Evolutionary conservation across 1,284 basidiomycete genomes (phyloP), one percentile per base, ranked within the genome.

Genomic region (Puccinia coronata): DNA sequence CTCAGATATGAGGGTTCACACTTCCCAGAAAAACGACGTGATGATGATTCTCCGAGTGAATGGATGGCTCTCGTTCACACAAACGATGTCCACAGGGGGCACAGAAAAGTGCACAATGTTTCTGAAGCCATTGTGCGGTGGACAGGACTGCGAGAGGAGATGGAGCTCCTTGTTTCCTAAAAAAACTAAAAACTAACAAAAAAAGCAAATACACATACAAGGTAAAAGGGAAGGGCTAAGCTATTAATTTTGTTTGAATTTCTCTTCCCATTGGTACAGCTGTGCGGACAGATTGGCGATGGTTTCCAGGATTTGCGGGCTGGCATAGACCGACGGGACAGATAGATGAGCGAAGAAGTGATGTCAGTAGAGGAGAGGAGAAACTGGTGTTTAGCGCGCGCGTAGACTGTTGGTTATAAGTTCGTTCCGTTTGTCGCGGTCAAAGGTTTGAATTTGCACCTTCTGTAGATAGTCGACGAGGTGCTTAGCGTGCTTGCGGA

Each of bases 401-500:
- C 90, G 90, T 86, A 95, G 93, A 85, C 93, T 92, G 82, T 93
- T 89, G 59, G 92, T 92, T 18, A 95, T 83, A 67, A 83, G 78
- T 74, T 82, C 80, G 78, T 83, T 85, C 69, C 84, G 82, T 83
- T 85, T 85, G 67, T 84, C 85, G 8, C 86, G 82, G 67, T 87
- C 87, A 25, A 84, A 84, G 47, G 86, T 85, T 82, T 87, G 87
- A 31, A 86, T 83, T 83, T 86, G 86, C 39, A 86, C 85, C 28
- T 88, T 83, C 0, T 87, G 86, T 23, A 89, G 93, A 91, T 94
- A 98, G 85, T 98, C 96, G 49, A 96, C 90, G 81, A 98, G 90
- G 80, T 92, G 91, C 65, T 94, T 89, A 28, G 97, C 94, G 28
- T 96, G 91, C 88, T 98, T 98, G 86, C 95, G 93, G 94, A 99